Base-by-base conservation (phyloP, 1,284 basidiomycete genomes). In the Tausonia pullulans region DNA sequence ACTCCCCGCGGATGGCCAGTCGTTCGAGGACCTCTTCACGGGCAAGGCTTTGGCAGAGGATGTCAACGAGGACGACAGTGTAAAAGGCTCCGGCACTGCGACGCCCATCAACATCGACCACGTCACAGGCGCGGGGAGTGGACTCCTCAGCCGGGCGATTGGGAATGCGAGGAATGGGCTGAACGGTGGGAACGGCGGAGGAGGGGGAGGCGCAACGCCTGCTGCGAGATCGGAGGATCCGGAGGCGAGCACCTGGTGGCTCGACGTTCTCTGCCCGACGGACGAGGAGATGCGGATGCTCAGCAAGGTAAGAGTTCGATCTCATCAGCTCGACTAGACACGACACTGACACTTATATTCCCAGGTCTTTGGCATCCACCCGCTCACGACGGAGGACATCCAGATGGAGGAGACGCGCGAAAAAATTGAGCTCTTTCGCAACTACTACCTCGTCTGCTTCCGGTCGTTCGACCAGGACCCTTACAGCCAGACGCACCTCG, bases 371-470 rank as follows among this genome's bases (percentile, higher is more conserved):
- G 84, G 84, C 13, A 97, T 99, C 72, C 96, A 99, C 78, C 96
- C 96, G 3, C 81, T 99, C 68, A 99, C 96, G 5, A 96, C 94
- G 13, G 96, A 99, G 79, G 96, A 99, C 80, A 98, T 99, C 73
- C 85, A 93, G 72, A 97, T 98, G 87, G 95, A 98, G 76, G 96
- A 98, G 79, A 91, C 94, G 50, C 90, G 96, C 71, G 96, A 99
- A 78, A 99, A 98, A 81, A 99, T 99, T 71, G 96, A 99, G 76
- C 83, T 99, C 16, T 98, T 98, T 83, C 82, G 94, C 65, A 97
- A 96, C 75, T 99, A 99, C 76, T 98, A 98, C 75, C 85, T 99
- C 60, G 96, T 98, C 69, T 98, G 95, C 83, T 99, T 98, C 82
- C 87, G 96, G 68, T 90, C 91, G 67, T 98, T 99, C 79, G 96